A percentile compares a stretch with the other conserved stretches of the same genome.
Conservation (phyloP, 2,329 filamentous ascomycete genomes). For the Macroventuria anomochaeta region DNA sequence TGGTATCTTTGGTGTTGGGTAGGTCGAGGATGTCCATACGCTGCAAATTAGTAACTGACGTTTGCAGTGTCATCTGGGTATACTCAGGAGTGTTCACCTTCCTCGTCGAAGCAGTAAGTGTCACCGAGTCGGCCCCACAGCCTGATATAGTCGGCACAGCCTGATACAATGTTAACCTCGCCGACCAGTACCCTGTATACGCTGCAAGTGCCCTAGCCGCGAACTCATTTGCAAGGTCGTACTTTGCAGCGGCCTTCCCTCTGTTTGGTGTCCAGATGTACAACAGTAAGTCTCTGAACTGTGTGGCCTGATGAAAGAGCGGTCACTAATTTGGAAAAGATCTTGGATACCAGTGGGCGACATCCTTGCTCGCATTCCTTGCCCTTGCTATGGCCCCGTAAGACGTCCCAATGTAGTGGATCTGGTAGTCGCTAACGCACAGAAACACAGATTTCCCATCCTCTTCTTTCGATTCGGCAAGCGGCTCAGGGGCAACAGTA, state of each 20-base stretch:
- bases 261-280: slow-evolving; percentile 60
- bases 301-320: slow-evolving; percentile 46
- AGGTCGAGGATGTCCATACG: slow-evolving; percentile 28
- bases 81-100: slow-evolving; percentile 91
- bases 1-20: slow-evolving; percentile 55
- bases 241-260: slow-evolving; percentile 57
- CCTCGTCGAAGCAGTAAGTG: slow-evolving; percentile 67
- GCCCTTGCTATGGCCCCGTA: slow-evolving; percentile 58
- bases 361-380: slow-evolving; percentile 55
- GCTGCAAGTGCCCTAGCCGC: slow-evolving; percentile 58
- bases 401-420: slow-evolving; percentile 38
- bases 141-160: slow-evolving; percentile 19
- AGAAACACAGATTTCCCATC: slow-evolving; percentile 50
- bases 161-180: slow-evolving; percentile 33
- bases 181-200: slow-evolving; percentile 55
- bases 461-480: slow-evolving; percentile 59
- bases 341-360: slow-evolving; percentile 60
- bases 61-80: slow-evolving; percentile 71
- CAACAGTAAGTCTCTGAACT: slow-evolving; percentile 52
- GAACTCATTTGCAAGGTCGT: slow-evolving; percentile 58
- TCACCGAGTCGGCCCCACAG: slow-evolving; percentile 31
- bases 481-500: slow-evolving; percentile 55
- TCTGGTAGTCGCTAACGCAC: slow-evolving; percentile 42
- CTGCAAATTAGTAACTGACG: slow-evolving; percentile 40
- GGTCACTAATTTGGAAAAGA: slow-evolving; percentile 53